These are phyloP conservation scores for Aurifilum marmelostoma DNA, from an alignment of 2,329 filamentous ascomycete species.

Conservation along the genomic window DNA sequence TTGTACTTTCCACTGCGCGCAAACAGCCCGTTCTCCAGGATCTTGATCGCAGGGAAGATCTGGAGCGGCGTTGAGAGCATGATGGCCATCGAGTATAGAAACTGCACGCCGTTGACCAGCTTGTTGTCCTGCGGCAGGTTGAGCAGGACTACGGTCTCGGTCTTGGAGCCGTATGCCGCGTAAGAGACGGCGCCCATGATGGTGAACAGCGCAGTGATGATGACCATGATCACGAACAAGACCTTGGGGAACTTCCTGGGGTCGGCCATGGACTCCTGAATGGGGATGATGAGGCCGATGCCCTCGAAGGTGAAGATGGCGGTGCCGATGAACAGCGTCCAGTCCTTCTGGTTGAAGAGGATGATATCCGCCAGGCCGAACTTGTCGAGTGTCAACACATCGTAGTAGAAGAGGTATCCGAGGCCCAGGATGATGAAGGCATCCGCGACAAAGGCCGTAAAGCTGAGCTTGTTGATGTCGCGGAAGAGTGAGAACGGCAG, in stretches of 20 bases:
- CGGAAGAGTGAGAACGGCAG: conserved; percentile 89
- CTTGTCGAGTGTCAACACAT: conserved; percentile 78
- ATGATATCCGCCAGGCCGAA: conserved; percentile 84
- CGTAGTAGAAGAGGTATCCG: conserved; percentile 94
- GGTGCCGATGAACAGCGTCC: conserved; percentile 98
- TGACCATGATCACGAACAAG: conserved; percentile 87
- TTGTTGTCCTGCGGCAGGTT: conserved; percentile 96
- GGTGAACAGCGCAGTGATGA: conserved; percentile 89
- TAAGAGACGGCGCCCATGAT: conserved; percentile 93
- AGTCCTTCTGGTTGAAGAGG: conserved; percentile 86
- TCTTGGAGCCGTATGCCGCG: conserved; percentile 91
- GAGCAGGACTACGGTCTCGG: conserved; percentile 93
- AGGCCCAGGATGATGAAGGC: conserved; percentile 92
- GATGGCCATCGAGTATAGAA: conserved; percentile 98
- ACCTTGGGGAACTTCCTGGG: conserved; percentile 90
- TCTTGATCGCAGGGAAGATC: conserved; percentile 96
- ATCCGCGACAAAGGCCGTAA: conserved; percentile 91
- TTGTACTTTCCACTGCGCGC: conserved; percentile 96
- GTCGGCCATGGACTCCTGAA: conserved; percentile 94
- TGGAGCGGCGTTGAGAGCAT: conserved; percentile 92
- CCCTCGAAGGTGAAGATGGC: conserved; percentile 99
- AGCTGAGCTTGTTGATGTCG: conserved; percentile 96
- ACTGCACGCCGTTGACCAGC: conserved; percentile 93
- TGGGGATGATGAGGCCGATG: conserved; percentile 95
- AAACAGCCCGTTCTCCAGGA: conserved; percentile 92